Evolutionary conservation across 1,139 yeast species (phyloP).

Genomic region (Geotrichum bryndzae): DNA sequence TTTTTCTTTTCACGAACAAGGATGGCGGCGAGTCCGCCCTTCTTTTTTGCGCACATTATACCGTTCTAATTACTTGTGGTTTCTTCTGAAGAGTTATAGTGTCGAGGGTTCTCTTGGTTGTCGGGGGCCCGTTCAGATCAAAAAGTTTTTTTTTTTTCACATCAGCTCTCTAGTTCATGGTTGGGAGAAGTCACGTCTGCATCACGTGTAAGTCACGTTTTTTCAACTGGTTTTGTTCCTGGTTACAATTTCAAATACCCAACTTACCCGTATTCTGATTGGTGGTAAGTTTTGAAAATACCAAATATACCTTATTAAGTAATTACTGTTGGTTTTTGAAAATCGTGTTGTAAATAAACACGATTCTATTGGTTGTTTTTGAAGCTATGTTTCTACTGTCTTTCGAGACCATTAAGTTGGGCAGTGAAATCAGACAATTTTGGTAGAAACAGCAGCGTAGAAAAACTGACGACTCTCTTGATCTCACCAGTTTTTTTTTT

Average conservation of each 20-base stretch:
- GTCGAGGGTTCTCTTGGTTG: neutral
- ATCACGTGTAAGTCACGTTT: neutral
- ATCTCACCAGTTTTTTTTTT: neutral
- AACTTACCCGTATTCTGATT: neutral
- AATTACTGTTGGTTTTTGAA: neutral
- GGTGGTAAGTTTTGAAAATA: neutral
- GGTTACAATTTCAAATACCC: neutral
- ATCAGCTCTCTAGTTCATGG: neutral
- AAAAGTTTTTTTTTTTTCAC: neutral
- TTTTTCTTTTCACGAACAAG: constrained; percentile 12
- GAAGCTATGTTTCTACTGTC: neutral
- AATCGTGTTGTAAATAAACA: neutral
- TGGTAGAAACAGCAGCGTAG: neutral
- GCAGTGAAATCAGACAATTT: neutral
- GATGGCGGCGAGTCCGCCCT: constrained; percentile 12
- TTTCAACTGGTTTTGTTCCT: neutral
- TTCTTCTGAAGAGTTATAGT: neutral
- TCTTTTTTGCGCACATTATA: constrained; percentile 8
- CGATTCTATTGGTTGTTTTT: neutral
- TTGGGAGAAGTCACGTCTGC: neutral
- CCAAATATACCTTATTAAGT: neutral
- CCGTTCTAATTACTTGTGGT: neutral
- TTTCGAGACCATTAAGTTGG: neutral
- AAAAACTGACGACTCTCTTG: neutral
- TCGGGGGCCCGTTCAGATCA: neutral